phyloP scores from a whole-genome alignment of 2,329 filamentous ascomycete species.

The Exserohilum rostratum region DNA sequence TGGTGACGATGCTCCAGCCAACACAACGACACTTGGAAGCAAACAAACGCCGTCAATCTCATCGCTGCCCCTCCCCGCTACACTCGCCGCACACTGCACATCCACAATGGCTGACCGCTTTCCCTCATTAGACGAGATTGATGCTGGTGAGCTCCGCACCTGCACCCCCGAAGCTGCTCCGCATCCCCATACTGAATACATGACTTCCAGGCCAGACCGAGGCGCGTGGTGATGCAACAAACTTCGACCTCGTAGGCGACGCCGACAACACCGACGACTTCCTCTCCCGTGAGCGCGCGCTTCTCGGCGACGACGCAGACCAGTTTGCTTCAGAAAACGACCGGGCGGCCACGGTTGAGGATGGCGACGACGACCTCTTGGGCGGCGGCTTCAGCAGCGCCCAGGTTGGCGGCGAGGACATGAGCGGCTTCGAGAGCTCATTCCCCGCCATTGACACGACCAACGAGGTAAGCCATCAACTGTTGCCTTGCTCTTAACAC shows the following conservation, averaged over 20 bases:
- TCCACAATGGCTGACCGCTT: slow-evolving; percentile 58
- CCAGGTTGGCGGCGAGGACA: slow-evolving; percentile 51
- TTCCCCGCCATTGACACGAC: slow-evolving; percentile 81
- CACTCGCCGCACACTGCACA: slow-evolving; percentile 8
- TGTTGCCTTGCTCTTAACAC: slow-evolving; percentile 1
- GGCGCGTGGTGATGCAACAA: slow-evolving; percentile 58
- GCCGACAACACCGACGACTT: slow-evolving; percentile 78
- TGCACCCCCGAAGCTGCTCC: slow-evolving; percentile 27
- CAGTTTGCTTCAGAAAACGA: slow-evolving; percentile 84
- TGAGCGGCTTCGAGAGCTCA: slow-evolving; percentile 78
- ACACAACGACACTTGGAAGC: slow-evolving; percentile 23
- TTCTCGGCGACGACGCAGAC: slow-evolving; percentile 89
- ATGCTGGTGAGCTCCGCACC: slow-evolving; percentile 53
- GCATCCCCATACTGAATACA: slow-evolving; percentile 27
- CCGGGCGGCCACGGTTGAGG: slow-evolving; percentile 66
- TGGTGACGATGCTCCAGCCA: slow-evolving; percentile 18
- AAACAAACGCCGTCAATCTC: slow-evolving; percentile 24
- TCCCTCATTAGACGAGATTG: slow-evolving; percentile 60
- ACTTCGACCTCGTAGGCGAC: slow-evolving; percentile 58
- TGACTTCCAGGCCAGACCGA: slow-evolving; percentile 67
- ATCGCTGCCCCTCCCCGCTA: not conserved
- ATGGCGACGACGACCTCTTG: slow-evolving; percentile 73
- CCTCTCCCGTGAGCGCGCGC: slow-evolving; percentile 85
- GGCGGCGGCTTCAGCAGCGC: slow-evolving; percentile 60
- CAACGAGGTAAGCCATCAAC: slow-evolving; percentile 67